These are phyloP conservation scores for Strobilomyces echinocephalus DNA, from an alignment of 768 basidiomycete genomes.

Conservation along the genomic window DNA sequence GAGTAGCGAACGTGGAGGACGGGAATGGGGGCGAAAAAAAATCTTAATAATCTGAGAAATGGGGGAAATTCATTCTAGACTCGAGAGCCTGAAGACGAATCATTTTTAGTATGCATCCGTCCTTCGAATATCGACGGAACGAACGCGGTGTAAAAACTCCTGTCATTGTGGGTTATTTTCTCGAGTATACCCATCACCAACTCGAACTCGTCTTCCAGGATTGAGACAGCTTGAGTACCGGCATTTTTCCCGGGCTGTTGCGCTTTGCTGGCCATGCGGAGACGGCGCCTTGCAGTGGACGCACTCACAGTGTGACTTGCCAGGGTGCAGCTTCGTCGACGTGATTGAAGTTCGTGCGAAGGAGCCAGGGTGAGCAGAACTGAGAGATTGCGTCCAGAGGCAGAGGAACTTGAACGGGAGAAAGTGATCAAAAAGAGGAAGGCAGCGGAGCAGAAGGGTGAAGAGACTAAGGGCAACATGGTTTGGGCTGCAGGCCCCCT, in stretches of 20 bases:
- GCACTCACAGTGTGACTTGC: no score
- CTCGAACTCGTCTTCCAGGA: slow-evolving; percentile 92
- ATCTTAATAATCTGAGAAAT: slow-evolving; percentile 70
- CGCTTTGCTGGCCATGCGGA: slow-evolving; percentile 52
- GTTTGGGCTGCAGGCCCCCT: no score
- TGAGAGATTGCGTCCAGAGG: no score
- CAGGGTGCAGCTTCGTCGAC: no score
- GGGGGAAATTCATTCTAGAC: slow-evolving; percentile 64
- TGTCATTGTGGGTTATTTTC: slow-evolving; percentile 77
- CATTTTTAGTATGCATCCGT: not conserved
- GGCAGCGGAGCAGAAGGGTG: no score
- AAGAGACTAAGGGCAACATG: no score
- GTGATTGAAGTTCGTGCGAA: no score
- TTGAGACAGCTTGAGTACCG: slow-evolving; percentile 54
- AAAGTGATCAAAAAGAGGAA: no score
- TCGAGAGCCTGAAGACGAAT: slow-evolving; percentile 49
- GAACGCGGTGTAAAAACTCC: slow-evolving; percentile 84
- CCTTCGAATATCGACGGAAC: slow-evolving; percentile 26
- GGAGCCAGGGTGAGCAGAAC: no score
- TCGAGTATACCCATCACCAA: slow-evolving; percentile 93
- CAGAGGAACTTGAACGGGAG: no score
- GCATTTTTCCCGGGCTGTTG: slow-evolving; percentile 81
- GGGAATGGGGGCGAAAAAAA: slow-evolving; percentile 57
- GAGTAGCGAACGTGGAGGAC: slow-evolving; percentile 56
- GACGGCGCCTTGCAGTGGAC: slow-evolving; percentile 66